Evolutionary conservation across 805 yeast genomes (phyloP), one percentile per base, ranked within the genome.

Genomic region (Jamesozyma piceae): DNA sequence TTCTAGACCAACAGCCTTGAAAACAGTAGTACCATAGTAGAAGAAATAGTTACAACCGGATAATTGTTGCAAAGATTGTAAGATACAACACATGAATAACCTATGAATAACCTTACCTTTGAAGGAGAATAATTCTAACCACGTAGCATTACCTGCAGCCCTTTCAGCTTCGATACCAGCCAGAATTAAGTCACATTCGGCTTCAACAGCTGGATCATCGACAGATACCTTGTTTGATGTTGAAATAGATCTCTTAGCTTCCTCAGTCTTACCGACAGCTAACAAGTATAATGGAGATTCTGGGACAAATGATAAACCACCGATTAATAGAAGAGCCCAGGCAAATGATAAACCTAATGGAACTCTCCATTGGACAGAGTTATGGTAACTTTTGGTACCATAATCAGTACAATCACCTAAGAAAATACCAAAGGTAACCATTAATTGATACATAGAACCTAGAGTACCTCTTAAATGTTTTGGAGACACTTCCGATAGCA

Each of bases 401-500:
- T 20, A 34, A 21, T 21, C 20, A 8, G 37, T 34, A 21, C 37
- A 34, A n/a, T 34, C n/a, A 34, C 37, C 37, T 20, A 34, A n/a
- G 27, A 34, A 34, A 14, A 34, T 34, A 20, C 37, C 37, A 13
- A 34, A 34, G 20, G 37, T 34, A 21, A 34, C 18, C 37, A 34
- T 34, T 20, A 34, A 21, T 34, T 34, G 37, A 14, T 34, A 34
- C 15, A 11, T 13, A n/a, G 37, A 19, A 21, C n/a, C 37, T 21
- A 34, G 20, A 34, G 37, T 34, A 34, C 37, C 37, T 34, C 37
- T 34, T 15, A 34, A n/a, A 21, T 34, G 37, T n/a, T 34, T 34
- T 34, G 37, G 37, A 21, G 37, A 19, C 5, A 34, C 37, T 34
- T 34, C 37, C 4, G 37, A 34, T 13, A 34, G n/a, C 8, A 34